Evolutionary conservation across 139 green algal species (phyloP).

Genomic region (Chlorella ohadii): DNA sequence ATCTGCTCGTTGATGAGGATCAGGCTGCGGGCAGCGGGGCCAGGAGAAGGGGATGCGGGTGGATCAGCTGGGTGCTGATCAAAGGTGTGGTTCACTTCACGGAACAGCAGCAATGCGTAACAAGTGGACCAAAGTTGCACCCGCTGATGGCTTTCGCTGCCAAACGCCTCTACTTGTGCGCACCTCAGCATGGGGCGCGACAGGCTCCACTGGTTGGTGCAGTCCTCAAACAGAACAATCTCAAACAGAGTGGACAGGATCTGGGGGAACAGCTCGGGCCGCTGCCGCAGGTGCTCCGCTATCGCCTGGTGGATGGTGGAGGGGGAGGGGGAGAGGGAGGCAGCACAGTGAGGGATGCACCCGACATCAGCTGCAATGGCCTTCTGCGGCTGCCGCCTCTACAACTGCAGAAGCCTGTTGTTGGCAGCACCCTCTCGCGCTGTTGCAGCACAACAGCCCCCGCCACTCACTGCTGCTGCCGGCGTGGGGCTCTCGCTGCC

Average conservation of each 20-base stretch:
- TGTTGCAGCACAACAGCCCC: background rate
- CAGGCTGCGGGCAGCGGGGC: slow-evolving; percentile 54
- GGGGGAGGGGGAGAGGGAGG: background rate
- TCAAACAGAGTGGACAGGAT: slow-evolving; percentile 93
- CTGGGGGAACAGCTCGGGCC: slow-evolving; percentile 70
- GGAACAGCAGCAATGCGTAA: no score
- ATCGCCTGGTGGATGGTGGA: slow-evolving; percentile 52
- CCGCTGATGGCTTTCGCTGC: no score
- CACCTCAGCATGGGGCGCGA: slow-evolving; percentile 90
- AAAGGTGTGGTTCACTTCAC: no score
- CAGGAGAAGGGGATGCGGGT: no score
- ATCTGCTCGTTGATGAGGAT: slow-evolving; percentile 94
- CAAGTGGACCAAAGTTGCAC: no score
- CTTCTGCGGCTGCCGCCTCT: no score
- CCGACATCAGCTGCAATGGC: no score
- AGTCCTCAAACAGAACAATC: slow-evolving; percentile 98
- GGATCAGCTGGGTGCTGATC: no score
- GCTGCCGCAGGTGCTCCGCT: slow-evolving; percentile 63
- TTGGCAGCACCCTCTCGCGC: no score
- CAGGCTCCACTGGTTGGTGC: slow-evolving; percentile 97
- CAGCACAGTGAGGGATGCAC: background rate
- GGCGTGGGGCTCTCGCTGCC: slow-evolving; percentile 43
- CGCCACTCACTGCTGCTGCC: slow-evolving; percentile 47
- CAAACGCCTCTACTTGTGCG: no score
- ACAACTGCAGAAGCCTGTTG: no score